Evolutionary conservation across 1,284 basidiomycete species (phyloP).

Genomic region (Tilletia caries): DNA sequence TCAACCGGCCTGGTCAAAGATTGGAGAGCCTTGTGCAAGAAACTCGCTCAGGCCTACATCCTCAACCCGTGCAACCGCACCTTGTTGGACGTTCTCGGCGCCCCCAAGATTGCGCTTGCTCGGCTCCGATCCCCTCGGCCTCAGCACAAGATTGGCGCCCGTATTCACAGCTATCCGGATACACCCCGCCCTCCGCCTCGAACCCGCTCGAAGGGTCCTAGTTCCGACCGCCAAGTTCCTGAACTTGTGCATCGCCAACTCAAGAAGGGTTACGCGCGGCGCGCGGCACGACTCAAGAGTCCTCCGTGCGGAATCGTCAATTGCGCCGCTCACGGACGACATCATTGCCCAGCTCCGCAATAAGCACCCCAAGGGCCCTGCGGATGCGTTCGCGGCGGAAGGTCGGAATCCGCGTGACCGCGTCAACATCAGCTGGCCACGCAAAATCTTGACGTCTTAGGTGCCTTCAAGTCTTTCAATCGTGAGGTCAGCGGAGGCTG

Average conservation of each 20-base stretch:
- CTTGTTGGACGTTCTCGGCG: not conserved
- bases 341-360: not conserved
- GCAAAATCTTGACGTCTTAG: not conserved
- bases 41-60: not conserved
- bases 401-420: no score
- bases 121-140: not conserved
- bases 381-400: not conserved
- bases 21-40: not conserved
- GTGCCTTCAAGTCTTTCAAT: not conserved
- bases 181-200: not conserved
- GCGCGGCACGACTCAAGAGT: no score
- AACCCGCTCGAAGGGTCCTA: not conserved
- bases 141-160: not conserved
- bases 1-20: no score
- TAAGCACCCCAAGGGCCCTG: not conserved
- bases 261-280: not conserved
- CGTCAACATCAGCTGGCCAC: no score
- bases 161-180: not conserved
- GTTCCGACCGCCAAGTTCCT: no score
- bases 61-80: not conserved
- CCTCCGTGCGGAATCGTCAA: not conserved
- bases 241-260: no score
- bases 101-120: not conserved
- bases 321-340: not conserved
- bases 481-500: conserved; percentile 4